phyloP scores from a whole-genome alignment of 192 early-diverging fungal species.

The Spizellomyces punctatus region DNA sequence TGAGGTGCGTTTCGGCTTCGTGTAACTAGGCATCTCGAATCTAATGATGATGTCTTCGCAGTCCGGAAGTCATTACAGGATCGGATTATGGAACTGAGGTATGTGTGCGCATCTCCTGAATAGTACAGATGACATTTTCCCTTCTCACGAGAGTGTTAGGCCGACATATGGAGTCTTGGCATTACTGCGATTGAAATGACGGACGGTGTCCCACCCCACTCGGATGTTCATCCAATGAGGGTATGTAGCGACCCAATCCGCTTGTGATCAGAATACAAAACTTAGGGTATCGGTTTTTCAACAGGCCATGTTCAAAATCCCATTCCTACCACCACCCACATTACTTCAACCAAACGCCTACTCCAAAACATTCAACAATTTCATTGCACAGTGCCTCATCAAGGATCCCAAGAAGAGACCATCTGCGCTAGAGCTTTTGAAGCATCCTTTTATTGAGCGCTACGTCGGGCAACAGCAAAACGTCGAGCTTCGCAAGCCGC shows the following conservation, averaged over 20 bases:
- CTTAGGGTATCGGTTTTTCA: neutral
- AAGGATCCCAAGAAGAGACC: constrained; percentile 41
- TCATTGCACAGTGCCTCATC: constrained; percentile 41
- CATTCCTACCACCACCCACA: constrained; percentile 47
- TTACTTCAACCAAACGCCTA: constrained; percentile 13
- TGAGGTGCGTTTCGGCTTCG: constrained; percentile 22
- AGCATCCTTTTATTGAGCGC: constrained; percentile 35
- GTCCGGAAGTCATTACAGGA: constrained; percentile 56
- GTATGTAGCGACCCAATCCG: constrained; percentile 4
- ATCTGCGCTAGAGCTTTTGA: constrained; percentile 25
- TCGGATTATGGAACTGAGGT: constrained; percentile 49
- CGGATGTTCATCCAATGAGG: constrained; percentile 47
- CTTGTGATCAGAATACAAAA: neutral
- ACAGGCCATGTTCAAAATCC: constrained; percentile 54
- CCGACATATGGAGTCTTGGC: constrained; percentile 62
- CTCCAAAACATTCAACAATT: constrained; percentile 35
- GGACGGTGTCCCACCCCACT: constrained; percentile 58
- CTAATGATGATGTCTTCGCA: constrained; percentile 31
- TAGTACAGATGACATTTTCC: neutral
- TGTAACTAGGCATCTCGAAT: neutral
- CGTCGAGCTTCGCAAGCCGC: constrained; percentile 13
- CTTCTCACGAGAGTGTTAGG: constrained; percentile 5
- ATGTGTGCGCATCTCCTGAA: neutral
- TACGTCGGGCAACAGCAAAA: constrained; percentile 27
- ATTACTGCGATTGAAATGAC: constrained; percentile 64